phyloP scores from a whole-genome alignment of 148 eudicot species.

The Beta vulgaris region DNA sequence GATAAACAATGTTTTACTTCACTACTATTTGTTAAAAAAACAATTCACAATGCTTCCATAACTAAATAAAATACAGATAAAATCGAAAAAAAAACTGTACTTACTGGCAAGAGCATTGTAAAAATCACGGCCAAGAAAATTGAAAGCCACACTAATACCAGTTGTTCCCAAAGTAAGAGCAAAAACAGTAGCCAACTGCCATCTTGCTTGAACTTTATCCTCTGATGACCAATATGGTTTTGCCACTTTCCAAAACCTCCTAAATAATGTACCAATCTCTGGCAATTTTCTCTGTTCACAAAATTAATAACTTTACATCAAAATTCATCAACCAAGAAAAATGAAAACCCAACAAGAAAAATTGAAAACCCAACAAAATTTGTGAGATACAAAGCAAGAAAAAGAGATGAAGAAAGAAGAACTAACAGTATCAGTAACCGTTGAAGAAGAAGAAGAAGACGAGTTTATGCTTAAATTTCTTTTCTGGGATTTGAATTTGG shows the following conservation, averaged over 20 bases:
- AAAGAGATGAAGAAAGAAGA: not conserved
- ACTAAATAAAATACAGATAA: too few relatives aligned
- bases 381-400: not conserved
- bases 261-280: conserved; percentile 49
- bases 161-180: conserved; percentile 87
- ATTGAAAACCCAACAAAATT: not conserved
- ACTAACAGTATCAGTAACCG: conserved; percentile 28
- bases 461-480: conserved; percentile 5
- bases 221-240: conserved; percentile 93
- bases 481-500: conserved; percentile 25
- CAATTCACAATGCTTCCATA: not conserved
- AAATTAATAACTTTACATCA: not conserved
- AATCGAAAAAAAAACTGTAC: conserved; percentile 13
- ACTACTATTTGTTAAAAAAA: not conserved
- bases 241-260: conserved; percentile 92
- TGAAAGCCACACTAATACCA: conserved; percentile 91
- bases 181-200: conserved; percentile 82
- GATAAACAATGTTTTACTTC: too few relatives aligned
- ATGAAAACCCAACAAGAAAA: not conserved
- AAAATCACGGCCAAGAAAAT: conserved; percentile 94
- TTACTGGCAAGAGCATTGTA: conserved; percentile 90
- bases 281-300: conserved; percentile 53
- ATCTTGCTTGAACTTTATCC: conserved; percentile 73
- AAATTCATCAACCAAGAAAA: not conserved
- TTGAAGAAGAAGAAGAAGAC: conserved; percentile 11